Conservation (phyloP, 1,139 yeast genomes). For the Tardiomyces blankii region DNA sequence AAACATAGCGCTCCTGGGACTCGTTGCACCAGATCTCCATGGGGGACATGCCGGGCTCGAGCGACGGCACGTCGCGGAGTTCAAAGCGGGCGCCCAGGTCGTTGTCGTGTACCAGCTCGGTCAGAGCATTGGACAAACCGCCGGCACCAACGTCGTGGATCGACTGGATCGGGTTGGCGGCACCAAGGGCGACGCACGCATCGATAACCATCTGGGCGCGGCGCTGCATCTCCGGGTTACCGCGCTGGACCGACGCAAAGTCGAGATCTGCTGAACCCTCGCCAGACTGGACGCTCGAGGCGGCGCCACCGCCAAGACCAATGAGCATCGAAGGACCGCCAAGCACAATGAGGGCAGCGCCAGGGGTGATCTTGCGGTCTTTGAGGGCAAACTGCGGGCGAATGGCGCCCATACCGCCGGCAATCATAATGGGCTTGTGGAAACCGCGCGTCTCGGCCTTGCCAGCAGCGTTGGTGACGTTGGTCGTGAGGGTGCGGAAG, state of each 20-base stretch:
- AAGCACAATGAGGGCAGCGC: slow-evolving; percentile 81
- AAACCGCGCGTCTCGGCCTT: slow-evolving; percentile 78
- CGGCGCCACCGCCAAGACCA: slow-evolving; percentile 99
- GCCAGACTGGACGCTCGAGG: slow-evolving; percentile 89
- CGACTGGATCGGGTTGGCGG: slow-evolving; percentile 79
- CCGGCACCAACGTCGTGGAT: slow-evolving; percentile 99
- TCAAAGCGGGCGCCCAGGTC: slow-evolving; percentile 91
- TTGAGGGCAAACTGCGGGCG: slow-evolving; percentile 90
- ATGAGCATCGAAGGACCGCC: slow-evolving; percentile 99
- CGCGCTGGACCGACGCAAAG: slow-evolving; percentile 98
- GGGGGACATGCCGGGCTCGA: slow-evolving; percentile 98
- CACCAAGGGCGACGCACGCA: slow-evolving; percentile 79
- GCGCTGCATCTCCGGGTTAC: slow-evolving; percentile 98
- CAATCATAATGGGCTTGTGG: slow-evolving; percentile 98
- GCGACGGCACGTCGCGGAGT: slow-evolving; percentile 76
- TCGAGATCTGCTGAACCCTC: slow-evolving; percentile 93
- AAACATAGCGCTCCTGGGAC: slow-evolving; percentile 95
- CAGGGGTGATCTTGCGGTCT: slow-evolving; percentile 81
- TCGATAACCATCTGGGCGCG: slow-evolving; percentile 98
- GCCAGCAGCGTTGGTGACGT: slow-evolving; percentile 51
- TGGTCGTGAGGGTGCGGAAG: slow-evolving; percentile 87
- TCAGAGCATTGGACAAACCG: slow-evolving; percentile 93
- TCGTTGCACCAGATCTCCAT: slow-evolving; percentile 99
- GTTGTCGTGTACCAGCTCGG: slow-evolving; percentile 95
- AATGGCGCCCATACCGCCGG: slow-evolving; percentile 97